Evolutionary conservation across 495 filamentous ascomycete genomes (phyloP).

Genomic region (Tuber microsphaerosporum): DNA sequence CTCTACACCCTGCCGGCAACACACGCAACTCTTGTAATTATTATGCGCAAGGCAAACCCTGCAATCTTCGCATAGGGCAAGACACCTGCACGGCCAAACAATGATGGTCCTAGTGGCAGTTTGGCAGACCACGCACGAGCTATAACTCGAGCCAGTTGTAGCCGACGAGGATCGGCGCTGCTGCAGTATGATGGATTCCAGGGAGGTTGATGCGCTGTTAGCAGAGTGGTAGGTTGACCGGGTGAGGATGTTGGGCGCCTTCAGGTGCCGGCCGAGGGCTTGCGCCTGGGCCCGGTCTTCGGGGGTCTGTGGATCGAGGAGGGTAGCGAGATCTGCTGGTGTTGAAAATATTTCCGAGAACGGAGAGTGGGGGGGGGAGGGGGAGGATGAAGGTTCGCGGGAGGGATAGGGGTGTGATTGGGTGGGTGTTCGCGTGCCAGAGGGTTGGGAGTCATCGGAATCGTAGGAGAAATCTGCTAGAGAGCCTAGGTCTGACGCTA

Average conservation of each 20-base stretch:
- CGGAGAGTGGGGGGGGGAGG: conserved; percentile 49
- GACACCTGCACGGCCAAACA: conserved; percentile 91
- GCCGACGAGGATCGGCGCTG: conserved; percentile 13
- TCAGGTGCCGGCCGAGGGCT: conserved; percentile 73
- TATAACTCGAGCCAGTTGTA: not conserved
- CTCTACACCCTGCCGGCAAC: conserved; percentile 75
- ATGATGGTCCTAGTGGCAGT: conserved; percentile 78
- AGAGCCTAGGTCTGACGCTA: conserved; percentile 42
- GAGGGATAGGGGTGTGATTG: conserved; percentile 25
- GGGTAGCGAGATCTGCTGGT: conserved; percentile 61
- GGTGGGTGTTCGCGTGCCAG: conserved; percentile 63
- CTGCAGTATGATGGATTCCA: conserved; percentile 72
- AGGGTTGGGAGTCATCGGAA: conserved; percentile 49
- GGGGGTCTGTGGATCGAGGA: conserved; percentile 71
- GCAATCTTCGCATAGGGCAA: conserved; percentile 92
- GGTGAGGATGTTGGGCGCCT: conserved; percentile 63
- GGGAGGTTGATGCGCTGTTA: conserved; percentile 41
- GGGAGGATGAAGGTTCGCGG: conserved; percentile 24
- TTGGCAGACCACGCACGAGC: conserved; percentile 80
- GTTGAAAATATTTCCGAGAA: conserved; percentile 58
- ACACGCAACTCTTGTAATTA: conserved; percentile 92
- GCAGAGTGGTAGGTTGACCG: conserved; percentile 57
- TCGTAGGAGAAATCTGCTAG: conserved; percentile 41
- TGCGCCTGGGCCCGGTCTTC: conserved; percentile 75
- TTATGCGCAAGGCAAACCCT: conserved; percentile 89